Evolutionary conservation across 441 rosid genomes (phyloP).

Genomic region (Adansonia rubrostipa): DNA sequence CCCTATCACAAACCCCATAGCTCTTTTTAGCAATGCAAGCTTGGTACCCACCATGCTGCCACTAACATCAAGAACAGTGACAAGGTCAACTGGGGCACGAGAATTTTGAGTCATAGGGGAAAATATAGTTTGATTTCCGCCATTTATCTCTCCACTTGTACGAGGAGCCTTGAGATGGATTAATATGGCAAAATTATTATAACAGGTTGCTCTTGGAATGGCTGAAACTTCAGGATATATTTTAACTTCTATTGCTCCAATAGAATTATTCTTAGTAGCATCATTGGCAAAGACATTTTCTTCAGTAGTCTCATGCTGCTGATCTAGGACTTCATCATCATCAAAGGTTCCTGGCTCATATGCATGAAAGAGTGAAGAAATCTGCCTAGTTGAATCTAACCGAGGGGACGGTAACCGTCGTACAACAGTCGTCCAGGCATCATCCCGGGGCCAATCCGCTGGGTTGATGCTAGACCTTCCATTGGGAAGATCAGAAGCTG

Average conservation of each 20-base stretch:
- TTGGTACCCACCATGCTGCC: conserved; percentile 86
- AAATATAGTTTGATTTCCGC: conserved; percentile 24
- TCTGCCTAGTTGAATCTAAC: conserved; percentile 43
- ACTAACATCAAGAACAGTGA: conserved; percentile 77
- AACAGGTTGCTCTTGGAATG: conserved; percentile 43
- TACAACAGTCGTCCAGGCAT: conserved; percentile 43
- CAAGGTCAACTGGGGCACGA: conserved; percentile 70
- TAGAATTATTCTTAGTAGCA: conserved; percentile 28
- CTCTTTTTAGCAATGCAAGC: conserved; percentile 70
- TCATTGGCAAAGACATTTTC: conserved; percentile 22
- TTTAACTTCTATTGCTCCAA: conserved; percentile 47
- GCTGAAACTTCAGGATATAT: conserved; percentile 62
- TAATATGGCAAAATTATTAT: conserved; percentile 54
- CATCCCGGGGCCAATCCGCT: conserved; percentile 43
- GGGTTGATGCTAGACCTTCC: conserved; percentile 41
- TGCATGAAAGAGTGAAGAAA: conserved; percentile 39
- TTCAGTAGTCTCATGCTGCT: conserved; percentile 34
- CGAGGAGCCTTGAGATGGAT: conserved; percentile 69
- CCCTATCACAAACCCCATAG: conserved; percentile 80
- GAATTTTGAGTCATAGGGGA: conserved; percentile 37
- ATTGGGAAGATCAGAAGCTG: conserved; percentile 35
- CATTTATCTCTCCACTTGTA: conserved; percentile 32
- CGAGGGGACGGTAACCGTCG: conserved; percentile 47
- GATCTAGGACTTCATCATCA: conserved; percentile 60
- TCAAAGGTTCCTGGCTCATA: conserved; percentile 57